These are phyloP conservation scores for Blastomyces silverae DNA, from an alignment of 2,329 filamentous ascomycete genomes.

Conservation along the genomic window DNA sequence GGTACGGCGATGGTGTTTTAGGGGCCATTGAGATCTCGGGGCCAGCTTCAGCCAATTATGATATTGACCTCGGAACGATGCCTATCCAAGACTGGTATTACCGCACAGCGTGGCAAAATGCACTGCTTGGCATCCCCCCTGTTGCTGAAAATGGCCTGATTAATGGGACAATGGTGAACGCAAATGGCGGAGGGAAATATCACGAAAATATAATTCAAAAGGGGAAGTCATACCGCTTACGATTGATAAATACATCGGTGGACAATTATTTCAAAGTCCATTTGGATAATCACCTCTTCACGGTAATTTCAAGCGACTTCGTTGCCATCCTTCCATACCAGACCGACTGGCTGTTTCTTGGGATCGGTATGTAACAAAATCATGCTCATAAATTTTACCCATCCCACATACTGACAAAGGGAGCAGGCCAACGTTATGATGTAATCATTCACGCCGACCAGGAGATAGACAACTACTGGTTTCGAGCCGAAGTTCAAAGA, in stretches of 20 bases:
- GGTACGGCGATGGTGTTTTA: constrained; percentile 45
- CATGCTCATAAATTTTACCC: neutral
- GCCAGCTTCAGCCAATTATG: constrained; percentile 53
- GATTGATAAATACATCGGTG: constrained; percentile 15
- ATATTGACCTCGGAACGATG: constrained; percentile 56
- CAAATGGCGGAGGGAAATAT: constrained; percentile 9
- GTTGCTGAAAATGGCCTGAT: constrained; percentile 13
- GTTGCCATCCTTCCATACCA: constrained; percentile 13
- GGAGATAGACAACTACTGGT: constrained; percentile 39
- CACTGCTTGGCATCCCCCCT: constrained; percentile 10
- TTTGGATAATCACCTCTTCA: constrained; percentile 18
- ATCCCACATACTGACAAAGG: neutral
- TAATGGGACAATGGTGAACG: constrained; percentile 16
- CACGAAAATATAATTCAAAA: constrained; percentile 5
- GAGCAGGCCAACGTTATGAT: constrained; percentile 40
- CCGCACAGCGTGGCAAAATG: constrained; percentile 29
- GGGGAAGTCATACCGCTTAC: constrained; percentile 12
- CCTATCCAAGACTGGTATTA: constrained; percentile 61
- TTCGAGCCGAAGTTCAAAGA: constrained; percentile 17
- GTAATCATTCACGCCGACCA: constrained; percentile 43
- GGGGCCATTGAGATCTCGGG: constrained; percentile 57
- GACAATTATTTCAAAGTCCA: constrained; percentile 16
- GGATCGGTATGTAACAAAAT: constrained; percentile 14
- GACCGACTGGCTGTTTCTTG: constrained; percentile 18
- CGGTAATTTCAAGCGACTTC: constrained; percentile 15